Conservation (phyloP, 2,329 filamentous ascomycete species). For the Blastomyces silverae region DNA sequence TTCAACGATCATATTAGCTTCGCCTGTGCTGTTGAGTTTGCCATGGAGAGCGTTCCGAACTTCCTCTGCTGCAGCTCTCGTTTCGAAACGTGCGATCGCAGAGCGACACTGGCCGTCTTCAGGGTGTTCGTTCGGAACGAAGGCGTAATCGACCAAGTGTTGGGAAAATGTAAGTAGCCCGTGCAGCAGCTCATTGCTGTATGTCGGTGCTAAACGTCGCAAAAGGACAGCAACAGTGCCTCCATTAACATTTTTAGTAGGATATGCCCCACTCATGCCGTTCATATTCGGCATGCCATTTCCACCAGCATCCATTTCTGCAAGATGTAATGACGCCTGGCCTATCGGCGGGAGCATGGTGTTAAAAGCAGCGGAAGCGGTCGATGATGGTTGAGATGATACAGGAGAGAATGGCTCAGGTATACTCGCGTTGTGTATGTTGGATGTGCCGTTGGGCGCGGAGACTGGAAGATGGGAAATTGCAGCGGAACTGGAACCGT, state of each 20-base stretch:
- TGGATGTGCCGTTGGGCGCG: constrained; percentile 32
- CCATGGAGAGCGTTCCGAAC: constrained; percentile 55
- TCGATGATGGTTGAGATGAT: constrained; percentile 33
- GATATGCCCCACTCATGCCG: constrained; percentile 30
- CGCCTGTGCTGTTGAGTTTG: constrained; percentile 55
- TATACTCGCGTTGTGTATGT: constrained; percentile 40
- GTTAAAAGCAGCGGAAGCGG: constrained; percentile 33
- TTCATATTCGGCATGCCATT: constrained; percentile 32
- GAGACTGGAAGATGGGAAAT: constrained; percentile 18
- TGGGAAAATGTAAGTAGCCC: constrained; percentile 61
- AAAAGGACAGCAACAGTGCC: constrained; percentile 46
- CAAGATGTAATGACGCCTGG: constrained; percentile 32
- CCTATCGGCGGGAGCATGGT: constrained; percentile 38
- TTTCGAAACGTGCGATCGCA: constrained; percentile 54
- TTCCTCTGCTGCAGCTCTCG: constrained; percentile 52
- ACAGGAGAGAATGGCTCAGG: constrained; percentile 39
- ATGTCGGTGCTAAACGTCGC: constrained; percentile 55
- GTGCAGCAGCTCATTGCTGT: constrained; percentile 50
- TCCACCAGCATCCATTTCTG: constrained; percentile 23
- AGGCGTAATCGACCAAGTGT: constrained; percentile 54
- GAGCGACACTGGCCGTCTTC: constrained; percentile 51
- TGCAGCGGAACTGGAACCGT: constrained; percentile 13
- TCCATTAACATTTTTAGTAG: constrained; percentile 27
- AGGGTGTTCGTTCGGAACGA: constrained; percentile 49
- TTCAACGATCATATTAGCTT: constrained; percentile 53